phyloP scores from a whole-genome alignment of 2,329 filamentous ascomycete genomes.

The Fusarium liriodendri region DNA sequence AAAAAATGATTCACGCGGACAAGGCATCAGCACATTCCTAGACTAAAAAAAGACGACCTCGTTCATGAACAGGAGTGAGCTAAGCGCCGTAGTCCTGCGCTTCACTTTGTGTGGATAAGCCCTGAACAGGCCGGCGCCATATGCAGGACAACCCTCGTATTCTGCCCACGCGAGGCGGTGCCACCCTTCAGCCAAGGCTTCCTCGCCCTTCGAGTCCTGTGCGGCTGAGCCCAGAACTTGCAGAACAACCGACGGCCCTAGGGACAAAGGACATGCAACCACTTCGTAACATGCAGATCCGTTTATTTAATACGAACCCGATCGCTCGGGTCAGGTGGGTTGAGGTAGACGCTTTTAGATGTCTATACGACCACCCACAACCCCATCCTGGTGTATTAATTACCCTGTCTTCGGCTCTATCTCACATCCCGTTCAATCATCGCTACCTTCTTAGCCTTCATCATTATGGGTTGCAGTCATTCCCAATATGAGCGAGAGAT shows the following conservation, averaged over 20 bases:
- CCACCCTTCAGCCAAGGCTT: slow-evolving; percentile 14
- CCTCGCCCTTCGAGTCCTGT: slow-evolving; percentile 7
- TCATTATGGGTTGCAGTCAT: slow-evolving; percentile 34
- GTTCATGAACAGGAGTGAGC: not conserved
- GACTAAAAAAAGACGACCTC: slow-evolving; percentile 6
- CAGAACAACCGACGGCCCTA: slow-evolving; percentile 16
- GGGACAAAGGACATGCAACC: slow-evolving; percentile 11
- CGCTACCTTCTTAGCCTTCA: not conserved
- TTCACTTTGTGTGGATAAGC: slow-evolving; percentile 20
- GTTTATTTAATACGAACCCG: slow-evolving; percentile 25
- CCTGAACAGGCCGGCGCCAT: slow-evolving; percentile 24
- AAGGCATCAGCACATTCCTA: slow-evolving; percentile 18
- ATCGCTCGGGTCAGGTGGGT: slow-evolving; percentile 18
- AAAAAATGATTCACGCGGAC: not conserved
- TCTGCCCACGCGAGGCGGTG: slow-evolving; percentile 35
- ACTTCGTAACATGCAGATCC: not conserved
- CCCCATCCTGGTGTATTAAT: slow-evolving; percentile 3
- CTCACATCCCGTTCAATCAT: not conserved
- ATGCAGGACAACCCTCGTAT: slow-evolving; percentile 35
- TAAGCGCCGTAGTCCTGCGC: slow-evolving; percentile 20
- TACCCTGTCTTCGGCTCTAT: not conserved
- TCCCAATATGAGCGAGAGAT: slow-evolving; percentile 32
- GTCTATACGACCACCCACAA: slow-evolving; percentile 3
- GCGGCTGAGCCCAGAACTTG: slow-evolving; percentile 8
- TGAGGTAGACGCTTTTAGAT: slow-evolving; percentile 5